Evolutionary conservation across 2,329 filamentous ascomycete species (phyloP).

Genomic region (Penicillium crustosum): DNA sequence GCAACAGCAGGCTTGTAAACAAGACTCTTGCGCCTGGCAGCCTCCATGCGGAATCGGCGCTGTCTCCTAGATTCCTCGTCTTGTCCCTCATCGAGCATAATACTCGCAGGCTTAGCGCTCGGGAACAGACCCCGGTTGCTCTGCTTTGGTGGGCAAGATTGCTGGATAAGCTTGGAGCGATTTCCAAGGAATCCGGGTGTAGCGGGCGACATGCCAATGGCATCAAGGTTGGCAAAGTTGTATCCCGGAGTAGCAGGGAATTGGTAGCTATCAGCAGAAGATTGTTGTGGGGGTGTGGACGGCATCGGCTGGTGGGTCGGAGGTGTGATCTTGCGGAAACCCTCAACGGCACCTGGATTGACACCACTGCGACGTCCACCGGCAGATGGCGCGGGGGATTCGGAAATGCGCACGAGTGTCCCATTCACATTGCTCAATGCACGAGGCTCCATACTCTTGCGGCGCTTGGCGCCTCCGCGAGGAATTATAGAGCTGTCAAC

Average conservation of each 20-base stretch:
- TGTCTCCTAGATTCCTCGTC: conserved; percentile 37
- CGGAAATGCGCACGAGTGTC: conserved; percentile 50
- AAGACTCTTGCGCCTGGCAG: conserved; percentile 72
- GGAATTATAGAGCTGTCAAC: conserved; percentile 68
- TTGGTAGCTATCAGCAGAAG: conserved; percentile 19
- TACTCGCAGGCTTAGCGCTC: conserved; percentile 6
- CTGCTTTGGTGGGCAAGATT: conserved; percentile 57
- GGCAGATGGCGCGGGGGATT: conserved; percentile 28
- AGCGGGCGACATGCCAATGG: conserved; percentile 44
- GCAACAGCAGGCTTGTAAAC: conserved; percentile 74
- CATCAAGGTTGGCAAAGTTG: conserved; percentile 39
- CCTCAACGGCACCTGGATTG: conserved; percentile 32
- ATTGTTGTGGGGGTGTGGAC: conserved; percentile 20
- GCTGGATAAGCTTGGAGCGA: conserved; percentile 47
- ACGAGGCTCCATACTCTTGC: conserved; percentile 79
- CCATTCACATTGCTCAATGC: conserved; percentile 69
- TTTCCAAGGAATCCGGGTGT: conserved; percentile 50
- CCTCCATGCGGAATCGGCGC: conserved; percentile 64
- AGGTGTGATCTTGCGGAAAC: conserved; percentile 37
- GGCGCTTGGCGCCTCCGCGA: conserved; percentile 67
- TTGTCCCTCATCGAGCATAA: conserved; percentile 14
- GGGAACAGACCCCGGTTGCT: conserved; percentile 45
- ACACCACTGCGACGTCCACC: conserved; percentile 32
- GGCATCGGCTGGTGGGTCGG: conserved; percentile 22
- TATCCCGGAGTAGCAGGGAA: conserved; percentile 37